Base-by-base conservation (phyloP, 1,284 basidiomycete genomes). In the Tremellales sp. region DNA sequence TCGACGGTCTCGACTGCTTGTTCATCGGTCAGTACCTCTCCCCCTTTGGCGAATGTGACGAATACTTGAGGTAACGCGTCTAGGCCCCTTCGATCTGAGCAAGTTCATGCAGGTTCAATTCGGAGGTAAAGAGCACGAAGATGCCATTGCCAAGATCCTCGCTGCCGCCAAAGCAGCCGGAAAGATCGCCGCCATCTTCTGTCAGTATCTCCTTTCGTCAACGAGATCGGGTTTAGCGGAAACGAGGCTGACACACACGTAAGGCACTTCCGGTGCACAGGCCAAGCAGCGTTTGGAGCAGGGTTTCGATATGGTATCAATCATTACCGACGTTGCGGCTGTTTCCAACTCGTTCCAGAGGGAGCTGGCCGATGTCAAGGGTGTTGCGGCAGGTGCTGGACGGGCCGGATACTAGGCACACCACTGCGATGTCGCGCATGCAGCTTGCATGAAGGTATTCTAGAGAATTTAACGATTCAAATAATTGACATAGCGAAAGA, bases 71-170 rank as follows among this genome's bases (percentile, higher is more conserved):
- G 19, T n/a, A 39, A 19, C 11, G 19, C 11, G 26, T 33, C 15
- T 35, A 62, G 62, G 61, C 10, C 83, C 84, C 3, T 85, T 81
- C 56, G 84, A 85, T 61, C 76, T 85, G 39, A 83, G 83, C 3
- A 76, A 63, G 39, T 59, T 57, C 40, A 42, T 65, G 51, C 54
- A 61, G 22, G 61, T 65, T 19, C 35, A 49, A 26, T 63, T 65
- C 36, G 61, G 61, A 3, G 55, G 55, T 15, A 53, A 63, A 10
- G 63, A 63, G 49, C 61, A 63, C 4, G 83, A 86, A 61, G 74
- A 77, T 42, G 71, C 81, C 4, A 84, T 87, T 39, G 80, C 84
- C 52, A 72, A 73, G 19, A 81, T 85, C 31, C 72, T 82, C 25
- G 65, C 75, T 35, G 78, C 72, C 2, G 75, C 81, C 0, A 82